Percentiles rank a stretch among this genome's conserved stretches.
phyloP scores from a whole-genome alignment of 1,284 basidiomycete genomes.

The Amylostereum areolatum region DNA sequence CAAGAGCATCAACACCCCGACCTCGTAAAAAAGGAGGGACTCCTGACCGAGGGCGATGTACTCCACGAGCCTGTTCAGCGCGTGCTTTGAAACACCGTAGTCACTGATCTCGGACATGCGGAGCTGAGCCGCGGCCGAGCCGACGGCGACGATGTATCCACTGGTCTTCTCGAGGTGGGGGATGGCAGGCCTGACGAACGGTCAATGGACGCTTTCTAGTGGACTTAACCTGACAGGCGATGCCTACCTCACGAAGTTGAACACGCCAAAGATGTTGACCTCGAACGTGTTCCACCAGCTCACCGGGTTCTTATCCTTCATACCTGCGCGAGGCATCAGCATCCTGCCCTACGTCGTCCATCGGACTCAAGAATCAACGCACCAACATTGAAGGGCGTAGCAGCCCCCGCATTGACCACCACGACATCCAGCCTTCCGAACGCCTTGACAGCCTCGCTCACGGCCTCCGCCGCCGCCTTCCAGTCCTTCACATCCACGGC shows the following conservation, averaged over 20 bases:
- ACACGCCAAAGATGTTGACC: not conserved
- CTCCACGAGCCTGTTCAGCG: not conserved
- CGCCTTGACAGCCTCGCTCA: constrained; percentile 5
- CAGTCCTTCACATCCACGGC: constrained; percentile 1
- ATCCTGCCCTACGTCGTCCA: no score
- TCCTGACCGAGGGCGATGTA: not conserved
- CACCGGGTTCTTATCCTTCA: not conserved
- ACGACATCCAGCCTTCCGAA: constrained; percentile 11
- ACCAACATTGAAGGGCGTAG: not conserved
- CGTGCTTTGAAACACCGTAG: constrained; percentile 1
- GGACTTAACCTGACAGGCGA: not conserved
- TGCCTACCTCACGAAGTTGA: not conserved
- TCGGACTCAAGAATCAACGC: no score
- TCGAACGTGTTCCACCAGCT: not conserved
- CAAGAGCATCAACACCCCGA: no score
- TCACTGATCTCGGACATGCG: not conserved
- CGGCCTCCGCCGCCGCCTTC: constrained; percentile 2
- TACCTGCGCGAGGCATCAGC: not conserved
- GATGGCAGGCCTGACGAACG: not conserved
- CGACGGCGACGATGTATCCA: not conserved
- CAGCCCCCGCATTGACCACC: constrained; percentile 9
- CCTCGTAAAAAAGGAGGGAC: not conserved
- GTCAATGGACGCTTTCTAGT: not conserved
- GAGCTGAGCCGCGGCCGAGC: not conserved
- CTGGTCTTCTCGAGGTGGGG: not conserved